A percentile compares a stretch with the other conserved stretches of the same genome.
Evolutionary conservation across 2,329 filamentous ascomycete species (phyloP).

Genomic region (Teratosphaeriaceae sp.): DNA sequence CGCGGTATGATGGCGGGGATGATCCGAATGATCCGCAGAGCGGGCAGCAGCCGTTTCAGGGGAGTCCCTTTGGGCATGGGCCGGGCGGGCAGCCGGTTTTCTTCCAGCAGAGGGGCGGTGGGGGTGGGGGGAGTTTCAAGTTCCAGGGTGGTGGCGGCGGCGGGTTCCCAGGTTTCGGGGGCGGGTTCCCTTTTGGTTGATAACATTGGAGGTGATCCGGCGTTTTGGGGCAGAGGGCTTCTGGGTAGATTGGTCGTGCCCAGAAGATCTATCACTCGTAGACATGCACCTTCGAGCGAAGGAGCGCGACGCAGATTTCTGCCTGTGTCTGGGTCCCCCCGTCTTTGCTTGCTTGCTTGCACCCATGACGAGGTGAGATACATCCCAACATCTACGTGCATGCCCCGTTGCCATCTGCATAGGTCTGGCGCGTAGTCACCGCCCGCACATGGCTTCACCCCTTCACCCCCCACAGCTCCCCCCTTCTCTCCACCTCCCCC

Average conservation of each 20-base stretch:
- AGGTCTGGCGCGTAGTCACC: too few relatives aligned
- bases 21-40: conserved; percentile 84
- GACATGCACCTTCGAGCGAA: too few relatives aligned
- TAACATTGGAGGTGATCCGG: neutral
- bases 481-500: conserved; percentile 51
- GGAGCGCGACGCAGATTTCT: too few relatives aligned
- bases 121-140: conserved; percentile 26
- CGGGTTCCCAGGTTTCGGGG: conserved; percentile 12
- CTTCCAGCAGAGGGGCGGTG: conserved; percentile 50
- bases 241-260: too few relatives aligned
- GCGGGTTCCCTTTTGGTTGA: conserved; percentile 8
- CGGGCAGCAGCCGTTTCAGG: conserved; percentile 64
- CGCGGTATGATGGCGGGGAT: conserved; percentile 83
- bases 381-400: too few relatives aligned
- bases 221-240: too few relatives aligned
- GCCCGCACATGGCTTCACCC: neutral
- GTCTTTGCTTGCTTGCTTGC: too few relatives aligned
- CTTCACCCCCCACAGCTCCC: conserved; percentile 24
- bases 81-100: conserved; percentile 55
- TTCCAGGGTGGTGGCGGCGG: conserved; percentile 12
- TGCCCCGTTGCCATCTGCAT: too few relatives aligned
- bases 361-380: too few relatives aligned
- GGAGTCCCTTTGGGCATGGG: conserved; percentile 60
- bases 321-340: too few relatives aligned
- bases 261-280: too few relatives aligned